Evolutionary conservation across 2,329 filamentous ascomycete genomes (phyloP), one percentile per base, ranked within the genome.

Genomic region (Talaromyces sp.): DNA sequence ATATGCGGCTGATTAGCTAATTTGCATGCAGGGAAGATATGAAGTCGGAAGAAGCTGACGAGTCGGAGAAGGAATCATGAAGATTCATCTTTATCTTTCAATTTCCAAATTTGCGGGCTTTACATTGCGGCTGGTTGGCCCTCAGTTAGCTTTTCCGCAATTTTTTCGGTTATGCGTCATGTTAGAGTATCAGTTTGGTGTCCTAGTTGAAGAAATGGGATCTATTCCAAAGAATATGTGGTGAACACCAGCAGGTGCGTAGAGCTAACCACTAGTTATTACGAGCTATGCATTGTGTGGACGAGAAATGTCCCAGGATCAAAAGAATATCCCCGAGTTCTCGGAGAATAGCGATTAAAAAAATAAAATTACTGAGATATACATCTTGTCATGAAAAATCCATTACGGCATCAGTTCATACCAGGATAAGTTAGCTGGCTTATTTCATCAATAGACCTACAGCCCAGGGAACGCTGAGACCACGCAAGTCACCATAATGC

Each of bases 401-500:
- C 13, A 38, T 38, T 4, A 14, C 32, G 35, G 19, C 43, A 21
- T 46, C 43, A 46, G 19, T 46, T 11, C 21, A 24, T 46, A 21
- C 24, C 26, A 54, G 51, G 53, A 41, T 27, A 24, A 27, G 32
- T 4, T 8, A 41, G 14, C 9, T 3, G 19, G 43, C 26, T 72
- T 66, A 77, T 60, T 76, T 83, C 84, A 87, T 86, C 67, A 87
- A 71, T 69, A 86, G 75, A 62, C 79, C 79, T 56, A 86, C 84
- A 31, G 85, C 84, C 80, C 84, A 86, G 19, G 81, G 79, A n/a
- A 88, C 85, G 70, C 85, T 87, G 66, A 88, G 69, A 26, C 83
- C 84, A 68, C 86, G 80, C 68, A 88, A 68, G 74, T 88, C 86
- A 29, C 84, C 84, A 71, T 88, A 88, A 72, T 88, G 85, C 75